These are phyloP conservation scores for Neopestalotiopsis sp. DNA, from an alignment of 2,329 filamentous ascomycete species.

Conservation along the genomic window DNA sequence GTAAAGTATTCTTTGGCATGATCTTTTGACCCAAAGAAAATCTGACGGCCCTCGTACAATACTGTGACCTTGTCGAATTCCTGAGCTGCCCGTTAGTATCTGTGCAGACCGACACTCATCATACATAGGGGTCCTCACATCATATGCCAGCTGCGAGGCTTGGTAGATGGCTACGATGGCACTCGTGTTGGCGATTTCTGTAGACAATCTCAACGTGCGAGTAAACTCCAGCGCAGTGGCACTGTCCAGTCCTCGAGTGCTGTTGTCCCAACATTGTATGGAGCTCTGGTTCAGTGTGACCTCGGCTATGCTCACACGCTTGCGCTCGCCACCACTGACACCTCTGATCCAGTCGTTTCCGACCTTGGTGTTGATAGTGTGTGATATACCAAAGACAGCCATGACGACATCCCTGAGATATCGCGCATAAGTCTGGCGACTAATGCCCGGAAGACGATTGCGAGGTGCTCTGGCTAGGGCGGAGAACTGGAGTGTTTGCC, in stretches of 20 bases:
- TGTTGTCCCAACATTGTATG: slow-evolving; percentile 74
- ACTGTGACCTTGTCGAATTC: slow-evolving; percentile 48
- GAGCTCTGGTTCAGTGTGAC: slow-evolving; percentile 59
- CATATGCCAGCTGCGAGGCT: slow-evolving; percentile 6
- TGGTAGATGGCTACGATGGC: slow-evolving; percentile 22
- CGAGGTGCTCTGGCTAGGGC: slow-evolving; percentile 64
- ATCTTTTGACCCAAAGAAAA: slow-evolving; percentile 66
- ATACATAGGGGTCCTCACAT: not conserved
- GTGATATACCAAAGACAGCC: slow-evolving; percentile 66
- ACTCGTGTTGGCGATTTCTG: slow-evolving; percentile 12
- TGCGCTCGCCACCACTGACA: slow-evolving; percentile 75
- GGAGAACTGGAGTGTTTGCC: slow-evolving; percentile 68
- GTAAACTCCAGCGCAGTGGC: slow-evolving; percentile 79
- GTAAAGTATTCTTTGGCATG: slow-evolving; percentile 67
- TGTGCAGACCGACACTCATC: not conserved
- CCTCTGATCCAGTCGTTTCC: slow-evolving; percentile 73
- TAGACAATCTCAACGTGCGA: slow-evolving; percentile 61
- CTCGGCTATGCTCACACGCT: slow-evolving; percentile 69
- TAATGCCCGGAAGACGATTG: slow-evolving; percentile 64
- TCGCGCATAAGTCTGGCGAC: slow-evolving; percentile 50
- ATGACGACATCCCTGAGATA: slow-evolving; percentile 53
- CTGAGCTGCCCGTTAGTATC: not conserved
- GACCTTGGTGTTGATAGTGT: slow-evolving; percentile 69
- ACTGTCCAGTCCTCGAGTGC: slow-evolving; percentile 74
- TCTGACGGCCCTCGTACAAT: slow-evolving; percentile 69